Evolutionary conservation across 129 eudicot species (phyloP), one percentile per base, ranked within the genome.

Genomic region (Oenanthe sinensis): DNA sequence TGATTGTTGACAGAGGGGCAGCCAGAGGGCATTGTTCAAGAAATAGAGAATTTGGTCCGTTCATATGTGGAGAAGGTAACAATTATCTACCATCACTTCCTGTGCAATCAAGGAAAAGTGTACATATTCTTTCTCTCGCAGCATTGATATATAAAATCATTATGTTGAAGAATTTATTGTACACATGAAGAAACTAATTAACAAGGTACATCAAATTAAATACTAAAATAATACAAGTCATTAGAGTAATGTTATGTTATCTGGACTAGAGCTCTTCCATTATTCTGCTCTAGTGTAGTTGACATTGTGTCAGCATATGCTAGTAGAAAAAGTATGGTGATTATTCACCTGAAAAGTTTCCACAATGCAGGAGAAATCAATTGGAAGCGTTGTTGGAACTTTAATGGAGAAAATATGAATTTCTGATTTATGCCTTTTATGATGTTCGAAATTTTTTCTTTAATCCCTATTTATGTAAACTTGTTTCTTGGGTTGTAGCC

Each of bases 21-120:
- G 78, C 86, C 91, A n/a, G 93, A 89, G 62, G 81, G 58, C 72
- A 84, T 89, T 42, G 93, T 89, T 37, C 87, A 81, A 82, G 93
- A 89, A 22, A 89, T 89, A 54, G 93, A 89, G 79, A 84, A 81
- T 45, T 85, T 89, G 89, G 90, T 89, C 28, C 89, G 89, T 75
- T 85, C 87, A 49, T 89, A 89, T 40, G 93, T 89, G 62, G 93
- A 83, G 77, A 89, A 89, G 93, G 93, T 87, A 87, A 71, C 39
- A 49, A 24, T 30, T 33, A 26, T 46, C 39, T 22, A 43, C 71
- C 39, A 65, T 22, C 3, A 30, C 14, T 20, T 60, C 39, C 47
- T 48, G 49, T 49, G 33, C n/a, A 74, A 26, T 44, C 11, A 42
- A 24, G 37, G 6, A 55, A n/a, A 5, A 44, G 40, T 12, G 15